Evolutionary conservation across 2,329 filamentous ascomycete species (phyloP).

Genomic region (Monascus ruber): DNA sequence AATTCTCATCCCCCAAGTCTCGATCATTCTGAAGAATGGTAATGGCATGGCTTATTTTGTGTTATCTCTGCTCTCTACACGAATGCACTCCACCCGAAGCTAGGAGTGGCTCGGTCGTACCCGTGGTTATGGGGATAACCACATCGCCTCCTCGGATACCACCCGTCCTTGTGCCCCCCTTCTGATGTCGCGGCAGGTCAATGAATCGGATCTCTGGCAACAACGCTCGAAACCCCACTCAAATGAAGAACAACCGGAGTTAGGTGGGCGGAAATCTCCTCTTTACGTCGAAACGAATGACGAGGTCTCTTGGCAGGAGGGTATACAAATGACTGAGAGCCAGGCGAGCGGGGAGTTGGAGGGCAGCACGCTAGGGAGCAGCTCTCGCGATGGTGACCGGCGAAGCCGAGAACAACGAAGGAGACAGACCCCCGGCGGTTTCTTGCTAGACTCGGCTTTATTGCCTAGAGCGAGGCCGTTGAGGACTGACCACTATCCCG

Average conservation of each 20-base stretch:
- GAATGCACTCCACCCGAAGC: too few relatives aligned
- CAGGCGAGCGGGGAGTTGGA: slow-evolving; percentile 22
- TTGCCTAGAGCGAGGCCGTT: slow-evolving; percentile 16
- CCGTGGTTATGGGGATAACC: slow-evolving; percentile 2
- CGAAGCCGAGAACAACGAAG: slow-evolving; percentile 13
- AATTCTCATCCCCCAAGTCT: neutral
- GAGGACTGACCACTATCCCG: slow-evolving; percentile 12
- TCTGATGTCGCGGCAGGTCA: slow-evolving; percentile 13
- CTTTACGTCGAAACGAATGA: slow-evolving; percentile 7
- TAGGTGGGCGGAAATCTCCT: neutral
- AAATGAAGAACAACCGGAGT: slow-evolving; percentile 5
- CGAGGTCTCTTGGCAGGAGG: slow-evolving; percentile 7
- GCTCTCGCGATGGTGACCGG: slow-evolving; percentile 23
- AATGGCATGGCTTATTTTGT: neutral
- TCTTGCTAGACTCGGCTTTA: slow-evolving; percentile 35
- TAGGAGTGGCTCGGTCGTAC: neutral
- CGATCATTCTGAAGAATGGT: too few relatives aligned
- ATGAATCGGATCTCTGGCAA: slow-evolving; percentile 4
- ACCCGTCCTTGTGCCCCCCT: slow-evolving; percentile 8
- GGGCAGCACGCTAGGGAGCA: slow-evolving; percentile 25
- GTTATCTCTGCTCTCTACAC: neutral
- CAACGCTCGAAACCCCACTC: slow-evolving; percentile 7
- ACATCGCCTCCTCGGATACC: slow-evolving; percentile 11
- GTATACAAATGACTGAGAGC: slow-evolving; percentile 16
- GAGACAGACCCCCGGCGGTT: slow-evolving; percentile 27